Evolutionary conservation across 305 asterid species (phyloP).

Genomic region (Galium porrigens): DNA sequence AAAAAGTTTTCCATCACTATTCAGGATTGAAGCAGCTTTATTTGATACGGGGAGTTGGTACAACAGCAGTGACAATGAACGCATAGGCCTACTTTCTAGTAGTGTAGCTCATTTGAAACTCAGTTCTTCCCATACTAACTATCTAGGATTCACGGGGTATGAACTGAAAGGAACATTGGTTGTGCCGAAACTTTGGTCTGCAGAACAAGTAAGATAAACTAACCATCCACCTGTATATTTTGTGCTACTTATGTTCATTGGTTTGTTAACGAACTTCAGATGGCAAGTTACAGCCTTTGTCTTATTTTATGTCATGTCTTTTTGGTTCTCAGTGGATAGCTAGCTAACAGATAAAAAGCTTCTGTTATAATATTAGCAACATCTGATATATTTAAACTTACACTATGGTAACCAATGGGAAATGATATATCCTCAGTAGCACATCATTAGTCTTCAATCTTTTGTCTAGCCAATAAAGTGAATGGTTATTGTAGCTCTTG

Average conservation of each 20-base stretch:
- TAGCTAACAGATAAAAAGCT: neutral
- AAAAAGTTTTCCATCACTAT: conserved; percentile 34
- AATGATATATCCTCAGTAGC: neutral
- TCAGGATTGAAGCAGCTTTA: conserved; percentile 69
- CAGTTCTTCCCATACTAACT: conserved; percentile 35
- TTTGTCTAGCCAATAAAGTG: neutral
- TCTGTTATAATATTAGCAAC: neutral
- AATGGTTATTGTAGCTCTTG: neutral
- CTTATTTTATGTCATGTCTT: neutral
- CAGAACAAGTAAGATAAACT: conserved; percentile 54
- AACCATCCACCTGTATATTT: neutral
- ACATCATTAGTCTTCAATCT: neutral
- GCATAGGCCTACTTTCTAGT: conserved; percentile 38
- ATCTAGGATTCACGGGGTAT: conserved; percentile 67
- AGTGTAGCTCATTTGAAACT: conserved; percentile 42
- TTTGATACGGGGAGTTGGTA: conserved; percentile 51
- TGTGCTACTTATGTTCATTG: neutral
- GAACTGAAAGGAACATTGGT: conserved; percentile 51
- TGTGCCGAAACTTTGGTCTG: conserved; percentile 79
- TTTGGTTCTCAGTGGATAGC: conserved; percentile 1
- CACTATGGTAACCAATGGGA: neutral
- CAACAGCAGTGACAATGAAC: conserved; percentile 22
- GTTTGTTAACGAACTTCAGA: neutral
- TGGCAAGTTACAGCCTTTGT: neutral
- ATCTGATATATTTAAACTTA: neutral